Evolutionary conservation across 768 basidiomycete species (phyloP), one percentile per base, ranked within the genome.

Genomic region (Tulasnella calospora): DNA sequence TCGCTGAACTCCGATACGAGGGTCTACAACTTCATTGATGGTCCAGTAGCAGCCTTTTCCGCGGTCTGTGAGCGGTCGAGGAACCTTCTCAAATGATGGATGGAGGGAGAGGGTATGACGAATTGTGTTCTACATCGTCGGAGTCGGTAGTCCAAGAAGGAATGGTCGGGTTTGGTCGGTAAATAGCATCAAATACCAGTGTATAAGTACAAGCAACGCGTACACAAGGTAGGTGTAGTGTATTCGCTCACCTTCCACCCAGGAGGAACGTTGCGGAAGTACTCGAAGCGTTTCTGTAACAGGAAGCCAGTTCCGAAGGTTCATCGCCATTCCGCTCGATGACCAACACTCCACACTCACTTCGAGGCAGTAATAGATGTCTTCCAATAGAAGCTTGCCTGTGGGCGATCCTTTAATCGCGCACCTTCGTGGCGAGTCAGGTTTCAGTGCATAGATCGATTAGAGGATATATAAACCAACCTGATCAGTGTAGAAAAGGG

Each of bases 31-130:
- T 44, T 78, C 77, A 38, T 80, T 77, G 71, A 95, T 94, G 0
- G 93, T 94, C 94, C 94, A 95, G 82, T 95, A 95, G 0, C 93
- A 94, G 30, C 94, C 94, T 82, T 95, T 95, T 74, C 94, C 94
- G 74, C 94, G 91, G 82, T 95, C 94, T 8, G 94, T 95, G 81
- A 95, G 89, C 17, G 94, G 94, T n/a, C 94, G 92, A 3, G 94
- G 91, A 6, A 95, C 92, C 84, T 95, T 95, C 85, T 94, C 93
- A 82, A 95, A 95, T 82, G 93, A 95, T 74, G 94, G 94, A 81
- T 95, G 95, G 79, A 95, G 87, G 8, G 94, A 95, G 35, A 95
- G 88, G 82, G 95, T 95, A 84, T 95, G 94, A 71, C 94, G 92
- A 80, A 95, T 94, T 57, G 94, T 95, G 83, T 95, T 95, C 94